A percentile compares a stretch with the other conserved stretches of the same genome.
Evolutionary conservation across 306 rosid species (phyloP).

Genomic region (Cicer chorassanicum): DNA sequence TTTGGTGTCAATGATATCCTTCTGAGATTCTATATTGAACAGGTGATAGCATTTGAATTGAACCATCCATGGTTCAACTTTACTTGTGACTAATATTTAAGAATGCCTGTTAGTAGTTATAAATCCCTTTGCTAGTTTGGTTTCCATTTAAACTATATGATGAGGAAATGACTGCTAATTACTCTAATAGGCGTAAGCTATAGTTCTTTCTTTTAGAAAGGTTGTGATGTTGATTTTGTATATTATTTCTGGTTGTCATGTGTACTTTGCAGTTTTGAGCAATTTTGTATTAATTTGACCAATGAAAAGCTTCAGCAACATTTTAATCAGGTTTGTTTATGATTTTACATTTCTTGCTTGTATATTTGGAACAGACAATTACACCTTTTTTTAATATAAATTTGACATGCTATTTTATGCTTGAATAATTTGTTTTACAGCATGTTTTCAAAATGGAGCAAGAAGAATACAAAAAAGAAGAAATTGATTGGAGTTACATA

Average conservation of each 20-base stretch:
- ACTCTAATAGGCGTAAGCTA: no score
- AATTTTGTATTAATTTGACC: conserved; percentile 97
- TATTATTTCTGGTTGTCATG: conserved; percentile 24
- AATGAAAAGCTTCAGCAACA: conserved; percentile 99
- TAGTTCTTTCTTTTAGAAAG: no score
- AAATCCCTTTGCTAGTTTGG: no score
- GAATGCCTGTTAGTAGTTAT: no score
- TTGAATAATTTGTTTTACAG: conserved; percentile 59
- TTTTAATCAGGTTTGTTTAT: conserved; percentile 85
- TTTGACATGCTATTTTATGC: conserved; percentile 34
- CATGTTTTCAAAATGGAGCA: conserved; percentile 99
- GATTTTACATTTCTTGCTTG: conserved; percentile 33
- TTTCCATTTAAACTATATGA: no score
- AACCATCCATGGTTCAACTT: no score
- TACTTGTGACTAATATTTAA: no score
- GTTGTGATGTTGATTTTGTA: neutral
- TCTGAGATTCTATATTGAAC: no score
- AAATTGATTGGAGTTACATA: conserved; percentile 99
- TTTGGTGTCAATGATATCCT: no score
- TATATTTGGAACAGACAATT: conserved; percentile 5
- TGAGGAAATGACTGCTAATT: no score
- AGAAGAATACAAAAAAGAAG: conserved; percentile 98
- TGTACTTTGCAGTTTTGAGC: conserved; percentile 83
- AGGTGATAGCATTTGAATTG: no score
- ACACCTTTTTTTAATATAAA: conserved; percentile 17